These are phyloP conservation scores for Xylariaceae sp. DNA, from an alignment of 2,329 filamentous ascomycete genomes.

Conservation along the genomic window DNA sequence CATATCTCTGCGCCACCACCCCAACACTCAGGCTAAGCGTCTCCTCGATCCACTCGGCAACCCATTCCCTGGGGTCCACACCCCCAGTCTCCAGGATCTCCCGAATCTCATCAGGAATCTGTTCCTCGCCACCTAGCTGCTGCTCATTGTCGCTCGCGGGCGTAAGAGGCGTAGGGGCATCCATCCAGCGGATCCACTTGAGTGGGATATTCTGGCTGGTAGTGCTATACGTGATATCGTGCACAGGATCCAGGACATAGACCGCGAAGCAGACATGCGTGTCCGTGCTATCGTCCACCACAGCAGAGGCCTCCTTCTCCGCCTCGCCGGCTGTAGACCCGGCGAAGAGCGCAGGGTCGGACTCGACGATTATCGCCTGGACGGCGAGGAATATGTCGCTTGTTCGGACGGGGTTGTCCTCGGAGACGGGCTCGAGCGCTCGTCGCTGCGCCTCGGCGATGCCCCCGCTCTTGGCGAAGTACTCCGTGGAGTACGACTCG, in stretches of 20 bases:
- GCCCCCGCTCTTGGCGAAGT: conserved; percentile 75
- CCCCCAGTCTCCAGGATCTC: conserved; percentile 74
- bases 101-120: conserved; percentile 78
- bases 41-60: conserved; percentile 96
- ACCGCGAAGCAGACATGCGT: conserved; percentile 71
- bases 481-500: conserved; percentile 83
- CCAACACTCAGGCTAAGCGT: conserved; percentile 74
- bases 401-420: conserved; percentile 84
- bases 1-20: conserved; percentile 89
- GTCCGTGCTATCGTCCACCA: conserved; percentile 52
- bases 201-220: conserved; percentile 80
- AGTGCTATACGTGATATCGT: conserved; percentile 82
- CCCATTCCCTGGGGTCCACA: conserved; percentile 94
- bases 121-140: conserved; percentile 21
- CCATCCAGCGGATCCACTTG: conserved; percentile 89
- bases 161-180: conserved; percentile 63
- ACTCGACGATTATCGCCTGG: conserved; percentile 73
- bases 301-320: conserved; percentile 53
- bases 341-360: conserved; percentile 67
- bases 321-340: conserved; percentile 51
- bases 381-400: conserved; percentile 96
- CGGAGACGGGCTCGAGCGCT: conserved; percentile 74
- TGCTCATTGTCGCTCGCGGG: conserved; percentile 50
- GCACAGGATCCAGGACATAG: conserved; percentile 82
- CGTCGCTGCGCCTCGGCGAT: conserved; percentile 76